Conservation (phyloP, 2,329 filamentous ascomycete species). For the Hypoxylon sp. region DNA sequence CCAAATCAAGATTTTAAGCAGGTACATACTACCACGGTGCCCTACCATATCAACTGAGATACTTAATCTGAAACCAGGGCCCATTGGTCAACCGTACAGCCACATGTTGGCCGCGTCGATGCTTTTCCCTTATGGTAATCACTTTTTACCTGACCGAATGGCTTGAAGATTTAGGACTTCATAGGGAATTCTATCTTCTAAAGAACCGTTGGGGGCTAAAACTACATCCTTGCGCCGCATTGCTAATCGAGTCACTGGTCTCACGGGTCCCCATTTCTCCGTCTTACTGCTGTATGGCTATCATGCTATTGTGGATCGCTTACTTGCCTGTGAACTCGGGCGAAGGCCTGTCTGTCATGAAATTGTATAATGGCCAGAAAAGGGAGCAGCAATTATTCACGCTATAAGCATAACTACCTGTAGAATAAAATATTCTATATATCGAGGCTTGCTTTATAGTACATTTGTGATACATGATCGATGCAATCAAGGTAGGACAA, state of each 20-base stretch:
- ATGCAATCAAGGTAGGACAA: slow-evolving; percentile 5
- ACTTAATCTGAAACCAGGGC: neutral
- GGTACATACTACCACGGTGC: neutral
- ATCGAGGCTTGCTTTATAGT: slow-evolving; percentile 6
- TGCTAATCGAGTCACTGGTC: neutral
- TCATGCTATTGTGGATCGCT: neutral
- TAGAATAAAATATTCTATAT: neutral
- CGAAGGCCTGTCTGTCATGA: slow-evolving; percentile 17
- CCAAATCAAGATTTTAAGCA: neutral
- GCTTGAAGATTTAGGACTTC: neutral
- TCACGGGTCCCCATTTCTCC: slow-evolving; percentile 6
- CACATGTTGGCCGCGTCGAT: neutral
- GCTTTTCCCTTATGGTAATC: neutral
- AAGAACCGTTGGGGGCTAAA: slow-evolving; percentile 2
- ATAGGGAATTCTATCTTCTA: neutral
- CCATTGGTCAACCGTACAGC: neutral
- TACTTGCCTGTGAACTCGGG: slow-evolving; percentile 4
- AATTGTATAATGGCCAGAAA: slow-evolving; percentile 4
- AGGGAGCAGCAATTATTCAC: neutral
- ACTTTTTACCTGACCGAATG: too few relatives aligned
- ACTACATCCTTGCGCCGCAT: slow-evolving; percentile 14
- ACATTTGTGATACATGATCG: slow-evolving; percentile 1
- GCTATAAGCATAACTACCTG: neutral
- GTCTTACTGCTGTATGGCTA: slow-evolving; percentile 10
- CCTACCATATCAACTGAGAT: neutral